Conservation (phyloP, 2,329 filamentous ascomycete species). For the Fusarium praegraminearum region DNA sequence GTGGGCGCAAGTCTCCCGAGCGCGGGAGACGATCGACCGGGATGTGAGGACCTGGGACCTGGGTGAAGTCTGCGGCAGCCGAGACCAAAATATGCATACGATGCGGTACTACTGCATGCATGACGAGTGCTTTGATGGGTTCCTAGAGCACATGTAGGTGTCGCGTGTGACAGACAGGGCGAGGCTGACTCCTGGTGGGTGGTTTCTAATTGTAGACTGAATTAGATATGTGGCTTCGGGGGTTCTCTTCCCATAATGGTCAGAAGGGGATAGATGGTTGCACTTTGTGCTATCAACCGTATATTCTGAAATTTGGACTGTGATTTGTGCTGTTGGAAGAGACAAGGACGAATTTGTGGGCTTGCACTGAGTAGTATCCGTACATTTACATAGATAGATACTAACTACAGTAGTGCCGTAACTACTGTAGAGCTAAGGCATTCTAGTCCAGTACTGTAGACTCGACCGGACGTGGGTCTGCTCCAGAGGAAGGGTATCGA, state of each 20-base stretch:
- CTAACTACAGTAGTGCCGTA: constrained; percentile 15
- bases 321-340: background rate
- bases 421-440: constrained; percentile 11
- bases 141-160: background rate
- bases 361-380: constrained; percentile 1
- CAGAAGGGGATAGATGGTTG: background rate
- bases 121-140: constrained; percentile 18
- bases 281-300: background rate
- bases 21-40: constrained; percentile 36
- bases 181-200: constrained; percentile 13
- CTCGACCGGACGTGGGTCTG: constrained; percentile 32
- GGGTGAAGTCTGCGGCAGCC: constrained; percentile 34
- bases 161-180: constrained; percentile 8
- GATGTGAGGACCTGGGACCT: constrained; percentile 27
- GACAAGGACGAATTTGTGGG: constrained; percentile 3
- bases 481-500: constrained; percentile 41
- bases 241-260: constrained; percentile 8
- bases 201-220: constrained; percentile 18
- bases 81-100: constrained; percentile 18
- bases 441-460: background rate
- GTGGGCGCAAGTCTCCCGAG: constrained; percentile 25
- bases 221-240: constrained; percentile 16
- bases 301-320: background rate
- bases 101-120: constrained; percentile 34
- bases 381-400: background rate